Conservation (phyloP, 805 yeast species). For the Saccharomycopsis schoenii region DNA sequence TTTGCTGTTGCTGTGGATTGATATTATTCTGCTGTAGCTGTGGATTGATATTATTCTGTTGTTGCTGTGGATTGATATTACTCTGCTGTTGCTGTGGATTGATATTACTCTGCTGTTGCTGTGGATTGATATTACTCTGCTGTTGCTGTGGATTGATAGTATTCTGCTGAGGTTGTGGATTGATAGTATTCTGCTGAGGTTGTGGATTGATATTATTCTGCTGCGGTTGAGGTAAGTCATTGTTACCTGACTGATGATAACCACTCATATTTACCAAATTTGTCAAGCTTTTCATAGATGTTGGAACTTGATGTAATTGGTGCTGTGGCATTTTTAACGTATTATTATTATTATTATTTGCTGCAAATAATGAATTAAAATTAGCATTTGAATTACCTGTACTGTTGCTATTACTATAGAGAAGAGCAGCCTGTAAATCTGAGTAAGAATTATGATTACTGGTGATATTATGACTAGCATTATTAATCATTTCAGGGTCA, state of each 20-base stretch:
- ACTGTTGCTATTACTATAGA: slow-evolving; percentile 8
- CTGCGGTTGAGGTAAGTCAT: slow-evolving; percentile 15
- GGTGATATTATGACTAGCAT: slow-evolving; percentile 20
- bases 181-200: background rate
- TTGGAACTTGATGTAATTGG: background rate
- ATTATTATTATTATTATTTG: slow-evolving; percentile 7
- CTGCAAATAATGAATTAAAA: slow-evolving; percentile 1
- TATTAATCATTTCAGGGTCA: slow-evolving; percentile 61
- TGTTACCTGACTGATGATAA: background rate
- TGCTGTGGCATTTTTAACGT: background rate
- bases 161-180: background rate
- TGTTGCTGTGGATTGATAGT: background rate
- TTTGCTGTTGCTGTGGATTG: background rate
- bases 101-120: slow-evolving; percentile 5
- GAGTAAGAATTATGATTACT: slow-evolving; percentile 4
- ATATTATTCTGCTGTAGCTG: background rate
- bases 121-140: background rate
- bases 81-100: background rate
- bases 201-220: background rate
- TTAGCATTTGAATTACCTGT: slow-evolving; percentile 19
- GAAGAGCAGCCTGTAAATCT: slow-evolving; percentile 20
- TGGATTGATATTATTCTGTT: too few species aligned
- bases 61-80: background rate
- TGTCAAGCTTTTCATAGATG: background rate
- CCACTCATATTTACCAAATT: background rate